These are phyloP conservation scores for Eutypa lata DNA, from an alignment of 2,329 filamentous ascomycete genomes.

Conservation along the genomic window DNA sequence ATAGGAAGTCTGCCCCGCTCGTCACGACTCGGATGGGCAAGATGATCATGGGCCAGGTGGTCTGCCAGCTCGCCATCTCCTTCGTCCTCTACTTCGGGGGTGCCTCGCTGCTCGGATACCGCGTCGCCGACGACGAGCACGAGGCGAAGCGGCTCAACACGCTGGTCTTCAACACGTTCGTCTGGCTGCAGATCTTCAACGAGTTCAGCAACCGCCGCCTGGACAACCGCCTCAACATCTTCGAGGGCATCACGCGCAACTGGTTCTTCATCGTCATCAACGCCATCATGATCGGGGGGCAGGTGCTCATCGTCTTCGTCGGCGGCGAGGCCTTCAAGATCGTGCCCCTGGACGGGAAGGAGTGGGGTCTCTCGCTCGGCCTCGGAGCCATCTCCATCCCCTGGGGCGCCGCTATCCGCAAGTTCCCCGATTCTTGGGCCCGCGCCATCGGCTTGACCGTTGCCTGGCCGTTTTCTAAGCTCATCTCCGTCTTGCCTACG, in stretches of 20 bases:
- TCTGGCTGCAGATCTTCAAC: constrained; percentile 73
- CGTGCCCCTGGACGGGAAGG: constrained; percentile 42
- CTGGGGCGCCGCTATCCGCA: constrained; percentile 45
- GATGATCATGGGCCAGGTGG: constrained; percentile 63
- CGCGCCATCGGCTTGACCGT: constrained; percentile 27
- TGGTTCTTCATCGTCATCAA: constrained; percentile 57
- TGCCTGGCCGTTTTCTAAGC: constrained; percentile 21
- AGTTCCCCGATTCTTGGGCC: constrained; percentile 46
- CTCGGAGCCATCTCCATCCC: constrained; percentile 47
- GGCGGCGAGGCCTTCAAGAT: constrained; percentile 54
- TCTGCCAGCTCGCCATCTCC: constrained; percentile 57
- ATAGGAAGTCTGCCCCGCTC: constrained; percentile 65
- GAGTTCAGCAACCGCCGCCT: constrained; percentile 63
- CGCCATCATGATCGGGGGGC: constrained; percentile 53
- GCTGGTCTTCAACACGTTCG: constrained; percentile 67
- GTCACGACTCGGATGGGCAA: constrained; percentile 51
- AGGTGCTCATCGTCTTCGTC: constrained; percentile 56
- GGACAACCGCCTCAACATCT: constrained; percentile 61
- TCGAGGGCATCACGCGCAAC: constrained; percentile 55
- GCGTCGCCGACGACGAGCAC: constrained; percentile 26
- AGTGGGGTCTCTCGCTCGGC: constrained; percentile 54
- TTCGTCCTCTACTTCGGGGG: constrained; percentile 62
- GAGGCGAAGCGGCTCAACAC: constrained; percentile 49
- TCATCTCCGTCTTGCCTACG: too few species aligned
- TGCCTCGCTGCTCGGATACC: constrained; percentile 50